Conservation (phyloP, 306 rosid species). For the Vigna mungo region DNA sequence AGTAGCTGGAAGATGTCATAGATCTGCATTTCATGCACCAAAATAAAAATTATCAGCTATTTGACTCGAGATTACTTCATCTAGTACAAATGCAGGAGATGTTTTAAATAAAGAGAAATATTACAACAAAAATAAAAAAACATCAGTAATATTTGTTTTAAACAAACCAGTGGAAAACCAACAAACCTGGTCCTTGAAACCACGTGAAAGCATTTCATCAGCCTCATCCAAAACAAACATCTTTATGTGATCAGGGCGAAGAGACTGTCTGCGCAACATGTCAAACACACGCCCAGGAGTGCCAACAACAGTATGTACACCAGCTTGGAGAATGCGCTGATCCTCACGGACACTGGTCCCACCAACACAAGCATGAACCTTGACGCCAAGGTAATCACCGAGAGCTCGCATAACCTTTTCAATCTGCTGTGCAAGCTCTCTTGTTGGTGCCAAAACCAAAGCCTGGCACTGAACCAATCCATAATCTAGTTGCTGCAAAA, state of each 20-base stretch:
- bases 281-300: constrained; percentile 97
- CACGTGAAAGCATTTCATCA: constrained; percentile 98
- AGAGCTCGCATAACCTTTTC: constrained; percentile 99
- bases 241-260: constrained; percentile 71
- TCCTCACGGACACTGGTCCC: constrained; percentile 99
- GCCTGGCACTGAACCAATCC: constrained; percentile 88
- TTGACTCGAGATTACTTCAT: neutral
- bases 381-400: constrained; percentile 95
- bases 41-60: neutral
- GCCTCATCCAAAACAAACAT: constrained; percentile 99
- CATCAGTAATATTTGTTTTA: neutral
- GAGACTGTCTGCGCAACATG: constrained; percentile 93
- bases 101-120: neutral
- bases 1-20: constrained; percentile 92
- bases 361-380: constrained; percentile 97
- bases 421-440: constrained; percentile 96
- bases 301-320: constrained; percentile 94
- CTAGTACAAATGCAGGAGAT: too few species aligned
- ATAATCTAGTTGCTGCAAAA: constrained; percentile 91
- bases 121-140: neutral
- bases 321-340: constrained; percentile 94
- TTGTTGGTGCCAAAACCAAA: constrained; percentile 90
- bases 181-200: constrained; percentile 96
- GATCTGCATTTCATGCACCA: constrained; percentile 60
- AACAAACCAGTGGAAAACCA: neutral